Percentiles rank a stretch among this genome's conserved stretches.
These are phyloP conservation scores for Penicillium sp. DNA, from an alignment of 2,329 filamentous ascomycete species.

Conservation along the genomic window DNA sequence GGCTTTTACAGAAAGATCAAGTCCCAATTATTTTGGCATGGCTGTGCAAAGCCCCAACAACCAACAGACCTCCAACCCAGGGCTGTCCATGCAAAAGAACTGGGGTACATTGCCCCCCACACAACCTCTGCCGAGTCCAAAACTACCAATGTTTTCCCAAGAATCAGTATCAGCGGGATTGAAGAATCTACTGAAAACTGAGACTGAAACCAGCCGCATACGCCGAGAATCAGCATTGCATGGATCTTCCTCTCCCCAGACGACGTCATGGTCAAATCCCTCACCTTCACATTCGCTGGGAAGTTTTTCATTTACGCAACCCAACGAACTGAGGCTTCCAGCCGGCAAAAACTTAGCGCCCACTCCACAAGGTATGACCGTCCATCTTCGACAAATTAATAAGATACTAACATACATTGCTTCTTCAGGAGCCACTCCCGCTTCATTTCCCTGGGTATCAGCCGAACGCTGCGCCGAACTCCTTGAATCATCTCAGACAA, in stretches of 20 bases:
- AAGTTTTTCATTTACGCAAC: neutral
- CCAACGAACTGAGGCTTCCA: neutral
- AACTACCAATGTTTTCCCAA: constrained; percentile 39
- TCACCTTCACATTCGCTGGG: constrained; percentile 1
- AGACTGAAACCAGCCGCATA: constrained; percentile 19
- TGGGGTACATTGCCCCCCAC: constrained; percentile 70
- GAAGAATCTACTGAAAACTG: constrained; percentile 60
- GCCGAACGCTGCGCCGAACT: constrained; percentile 56
- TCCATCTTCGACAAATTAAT: neutral
- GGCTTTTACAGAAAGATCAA: constrained; percentile 41
- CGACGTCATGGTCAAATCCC: neutral
- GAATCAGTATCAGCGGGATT: constrained; percentile 84
- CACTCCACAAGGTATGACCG: constrained; percentile 8
- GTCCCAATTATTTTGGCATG: constrained; percentile 86
- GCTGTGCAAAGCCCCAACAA: constrained; percentile 60
- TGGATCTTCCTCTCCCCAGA: constrained; percentile 14
- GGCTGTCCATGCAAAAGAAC: constrained; percentile 63
- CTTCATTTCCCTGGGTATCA: constrained; percentile 43
- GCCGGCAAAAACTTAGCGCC: neutral
- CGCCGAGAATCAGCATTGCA: constrained; percentile 20
- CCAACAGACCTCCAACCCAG: constrained; percentile 59
- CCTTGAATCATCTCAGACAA: constrained; percentile 50
- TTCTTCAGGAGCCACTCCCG: neutral
- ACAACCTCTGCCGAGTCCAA: constrained; percentile 58
- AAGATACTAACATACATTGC: constrained; percentile 7